Evolutionary conservation across 257 asterid species (phyloP), one percentile per base, ranked within the genome.

Genomic region (Fraxinus excelsior): DNA sequence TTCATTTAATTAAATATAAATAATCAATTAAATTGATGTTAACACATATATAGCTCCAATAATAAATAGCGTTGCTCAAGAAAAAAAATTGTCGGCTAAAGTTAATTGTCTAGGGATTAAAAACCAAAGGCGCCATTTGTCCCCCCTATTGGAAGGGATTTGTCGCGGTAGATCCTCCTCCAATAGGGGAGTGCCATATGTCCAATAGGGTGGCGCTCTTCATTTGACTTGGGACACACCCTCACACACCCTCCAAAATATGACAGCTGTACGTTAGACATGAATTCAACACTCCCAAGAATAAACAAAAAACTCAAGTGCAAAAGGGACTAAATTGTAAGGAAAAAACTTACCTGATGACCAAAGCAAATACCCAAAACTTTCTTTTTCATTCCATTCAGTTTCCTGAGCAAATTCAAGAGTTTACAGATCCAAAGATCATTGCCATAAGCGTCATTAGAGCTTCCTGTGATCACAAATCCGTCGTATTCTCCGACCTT

Each of bases 351-450:
- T 71, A 92, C 97, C 97, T 94, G 98, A 77, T 91, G 97, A 8
- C 97, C 98, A 71, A 94, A 94, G 87, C 97, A 94, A 72, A 92
- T 84, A 67, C 98, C 98, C 69, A 94, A 88, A 40, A 94, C 78
- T 65, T 83, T 92, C 85, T 89, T 94, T 73, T 94, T 86, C 92
- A 90, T 76, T 16, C 89, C 84, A 75, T 88, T 88, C 81, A 94
- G 72, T 78, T 83, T 86, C 9, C 81, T 85, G 35, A 94, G 89
- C 70, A 94, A 80, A 51, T 44, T 79, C 64, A 94, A 37, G 19
- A 94, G 80, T 28, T 84, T 80, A 40, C 85, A 85, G 91, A 94
- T 88, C 98, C 98, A 94, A 13, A 77, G 72, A 80, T 94, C 98
- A 72, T 81, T 78, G 1, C 95, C 97, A 76, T 92, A 91, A 4